Conservation (phyloP, 2,329 filamentous ascomycete species). For the Sarocladium kiliense region DNA sequence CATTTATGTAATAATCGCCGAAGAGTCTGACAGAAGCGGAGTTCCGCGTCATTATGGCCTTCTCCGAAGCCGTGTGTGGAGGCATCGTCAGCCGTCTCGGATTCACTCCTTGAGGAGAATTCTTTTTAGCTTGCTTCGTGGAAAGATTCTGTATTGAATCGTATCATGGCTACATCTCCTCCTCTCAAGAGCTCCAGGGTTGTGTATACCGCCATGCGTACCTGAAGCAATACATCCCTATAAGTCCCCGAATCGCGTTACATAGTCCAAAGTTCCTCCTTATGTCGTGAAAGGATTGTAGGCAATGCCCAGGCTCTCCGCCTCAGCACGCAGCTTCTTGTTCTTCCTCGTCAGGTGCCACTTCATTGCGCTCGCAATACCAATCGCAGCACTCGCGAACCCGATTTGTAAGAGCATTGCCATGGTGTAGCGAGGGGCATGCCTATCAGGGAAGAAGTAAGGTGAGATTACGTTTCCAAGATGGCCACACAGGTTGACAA, state of each 20-base stretch:
- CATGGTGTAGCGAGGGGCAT: conserved; percentile 10
- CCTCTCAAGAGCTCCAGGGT: too few species aligned
- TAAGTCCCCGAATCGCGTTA: neutral
- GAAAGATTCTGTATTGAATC: too few species aligned
- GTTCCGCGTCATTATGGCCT: too few species aligned
- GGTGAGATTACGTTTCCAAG: conserved; percentile 12
- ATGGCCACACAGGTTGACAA: conserved; percentile 12
- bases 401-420: conserved; percentile 13
- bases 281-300: conserved; percentile 15
- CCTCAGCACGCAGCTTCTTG: conserved; percentile 12
- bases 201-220: too few species aligned
- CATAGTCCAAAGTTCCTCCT: neutral
- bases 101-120: too few species aligned
- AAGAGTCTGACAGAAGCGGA: too few species aligned
- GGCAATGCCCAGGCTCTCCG: conserved; percentile 8
- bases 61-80: too few species aligned
- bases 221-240: too few species aligned
- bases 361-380: conserved; percentile 11
- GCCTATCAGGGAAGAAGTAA: conserved; percentile 12
- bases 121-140: too few species aligned
- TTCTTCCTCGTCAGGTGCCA: conserved; percentile 13
- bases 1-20: too few species aligned
- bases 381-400: conserved; percentile 12
- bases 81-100: too few species aligned
- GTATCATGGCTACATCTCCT: too few species aligned